Evolutionary conservation across 345 rosid species (phyloP).

Genomic region (Melaleuca quinquenervia): DNA sequence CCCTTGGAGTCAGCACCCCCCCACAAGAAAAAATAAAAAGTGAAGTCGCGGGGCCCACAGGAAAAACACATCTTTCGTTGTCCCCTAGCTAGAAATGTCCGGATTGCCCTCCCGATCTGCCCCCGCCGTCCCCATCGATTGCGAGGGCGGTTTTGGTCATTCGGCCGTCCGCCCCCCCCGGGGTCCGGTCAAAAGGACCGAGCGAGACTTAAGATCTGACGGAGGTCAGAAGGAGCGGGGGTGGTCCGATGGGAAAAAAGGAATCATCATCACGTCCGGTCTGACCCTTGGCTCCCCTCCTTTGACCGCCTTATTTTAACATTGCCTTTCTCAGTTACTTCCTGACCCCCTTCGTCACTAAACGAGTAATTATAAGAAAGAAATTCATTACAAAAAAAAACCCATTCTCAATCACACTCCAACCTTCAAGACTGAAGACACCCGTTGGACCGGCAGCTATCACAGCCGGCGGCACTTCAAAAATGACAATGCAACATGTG

Average conservation of each 20-base stretch:
- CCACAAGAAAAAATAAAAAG: too few species aligned
- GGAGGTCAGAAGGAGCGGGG: background rate
- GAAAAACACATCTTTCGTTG: background rate
- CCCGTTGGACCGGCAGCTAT: background rate
- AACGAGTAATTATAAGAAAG: too few species aligned
- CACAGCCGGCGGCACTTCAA: background rate
- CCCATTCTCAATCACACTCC: too few species aligned
- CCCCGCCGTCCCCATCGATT: background rate
- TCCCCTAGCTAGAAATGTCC: background rate
- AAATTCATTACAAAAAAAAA: too few species aligned
- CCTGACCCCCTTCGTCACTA: too few species aligned
- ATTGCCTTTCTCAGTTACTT: too few species aligned
- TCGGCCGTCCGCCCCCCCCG: background rate
- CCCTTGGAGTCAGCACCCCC: background rate
- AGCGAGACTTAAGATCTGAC: background rate
- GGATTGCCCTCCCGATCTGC: background rate
- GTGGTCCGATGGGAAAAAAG: background rate
- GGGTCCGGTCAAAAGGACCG: background rate
- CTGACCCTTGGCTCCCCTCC: background rate
- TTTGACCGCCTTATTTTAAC: too few species aligned
- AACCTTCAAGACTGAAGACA: too few species aligned
- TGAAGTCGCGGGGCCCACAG: background rate
- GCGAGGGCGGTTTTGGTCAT: background rate
- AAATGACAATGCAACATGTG: background rate
- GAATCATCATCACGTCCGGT: constrained; percentile 23